phyloP scores from a whole-genome alignment of 768 basidiomycete species.

The Tricholoma matsutake region DNA sequence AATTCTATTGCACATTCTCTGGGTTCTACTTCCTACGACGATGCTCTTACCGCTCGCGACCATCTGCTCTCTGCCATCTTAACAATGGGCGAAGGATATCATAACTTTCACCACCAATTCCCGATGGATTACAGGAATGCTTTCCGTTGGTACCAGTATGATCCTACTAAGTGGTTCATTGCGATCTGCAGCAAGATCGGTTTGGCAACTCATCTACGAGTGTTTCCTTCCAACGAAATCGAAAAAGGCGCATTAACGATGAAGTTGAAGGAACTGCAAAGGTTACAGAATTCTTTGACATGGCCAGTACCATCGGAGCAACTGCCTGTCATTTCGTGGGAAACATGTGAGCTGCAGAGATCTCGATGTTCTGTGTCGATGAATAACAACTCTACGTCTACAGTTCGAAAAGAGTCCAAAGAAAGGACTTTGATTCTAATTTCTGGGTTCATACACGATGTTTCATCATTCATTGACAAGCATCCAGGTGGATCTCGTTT shows the following conservation, averaged over 20 bases:
- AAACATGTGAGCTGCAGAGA: conserved; percentile 54
- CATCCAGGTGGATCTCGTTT: conserved; percentile 79
- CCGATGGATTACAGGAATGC: conserved; percentile 87
- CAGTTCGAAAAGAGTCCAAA: conserved; percentile 68
- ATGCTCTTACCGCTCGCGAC: conserved; percentile 73
- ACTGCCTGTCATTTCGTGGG: conserved; percentile 80
- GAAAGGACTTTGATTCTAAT: conserved; percentile 66
- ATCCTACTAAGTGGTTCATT: conserved; percentile 97
- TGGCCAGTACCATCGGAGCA: conserved; percentile 61
- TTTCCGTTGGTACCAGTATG: conserved; percentile 80
- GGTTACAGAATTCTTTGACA: conserved; percentile 53
- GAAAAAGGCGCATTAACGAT: conserved; percentile 78
- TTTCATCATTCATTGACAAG: conserved; percentile 64
- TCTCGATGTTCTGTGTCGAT: background rate
- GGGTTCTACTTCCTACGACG: conserved; percentile 79
- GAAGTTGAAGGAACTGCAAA: conserved; percentile 73
- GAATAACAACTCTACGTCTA: background rate
- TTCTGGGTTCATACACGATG: conserved; percentile 87
- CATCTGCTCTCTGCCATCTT: conserved; percentile 78
- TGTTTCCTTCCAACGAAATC: conserved; percentile 89
- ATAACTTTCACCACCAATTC: conserved; percentile 91
- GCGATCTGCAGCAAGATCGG: conserved; percentile 56
- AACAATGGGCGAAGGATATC: conserved; percentile 87
- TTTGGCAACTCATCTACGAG: conserved; percentile 75
- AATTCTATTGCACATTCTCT: conserved; percentile 88